A percentile compares a stretch with the other conserved stretches of the same genome.
Evolutionary conservation across 805 yeast species (phyloP).

Genomic region (Wickerhamiella parazyma): DNA sequence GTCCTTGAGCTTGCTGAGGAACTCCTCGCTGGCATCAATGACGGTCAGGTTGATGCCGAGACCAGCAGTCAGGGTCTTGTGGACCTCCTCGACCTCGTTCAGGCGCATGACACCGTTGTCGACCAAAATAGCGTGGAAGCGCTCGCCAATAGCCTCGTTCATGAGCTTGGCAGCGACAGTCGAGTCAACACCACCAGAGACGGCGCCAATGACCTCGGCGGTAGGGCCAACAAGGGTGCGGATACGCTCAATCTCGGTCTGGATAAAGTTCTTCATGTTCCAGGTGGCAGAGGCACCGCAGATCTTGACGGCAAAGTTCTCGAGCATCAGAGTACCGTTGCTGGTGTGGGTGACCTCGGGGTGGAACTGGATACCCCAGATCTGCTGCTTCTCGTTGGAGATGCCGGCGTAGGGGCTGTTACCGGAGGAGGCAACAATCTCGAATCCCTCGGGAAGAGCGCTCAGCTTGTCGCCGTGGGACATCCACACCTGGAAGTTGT

Average conservation of each 20-base stretch:
- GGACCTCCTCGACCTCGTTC: constrained; percentile 81
- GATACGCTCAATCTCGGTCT: constrained; percentile 89
- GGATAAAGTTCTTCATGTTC: constrained; percentile 97
- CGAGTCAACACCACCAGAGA: constrained; percentile 98
- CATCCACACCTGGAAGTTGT: constrained; percentile 98
- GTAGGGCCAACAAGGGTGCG: constrained; percentile 87
- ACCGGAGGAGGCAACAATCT: constrained; percentile 76
- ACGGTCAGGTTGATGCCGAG: constrained; percentile 90
- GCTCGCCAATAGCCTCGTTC: constrained; percentile 96
- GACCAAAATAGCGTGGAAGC: constrained; percentile 96
- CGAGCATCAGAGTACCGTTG: constrained; percentile 74
- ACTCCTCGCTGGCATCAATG: constrained; percentile 86
- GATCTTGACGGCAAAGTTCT: constrained; percentile 84
- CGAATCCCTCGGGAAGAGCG: constrained; percentile 79
- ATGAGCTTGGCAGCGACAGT: constrained; percentile 97
- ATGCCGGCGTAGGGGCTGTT: constrained; percentile 96
- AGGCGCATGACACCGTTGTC: constrained; percentile 96
- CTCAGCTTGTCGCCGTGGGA: constrained; percentile 95
- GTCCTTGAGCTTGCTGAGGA: constrained; percentile 74
- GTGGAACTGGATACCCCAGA: constrained; percentile 96
- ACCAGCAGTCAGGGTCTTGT: constrained; percentile 81
- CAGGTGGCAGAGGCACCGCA: constrained; percentile 83
- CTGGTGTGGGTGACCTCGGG: constrained; percentile 97
- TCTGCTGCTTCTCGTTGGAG: constrained; percentile 54
- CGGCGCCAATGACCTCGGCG: constrained; percentile 98